Conservation (phyloP, 331 rosid species). For the Spiraea crenata region DNA sequence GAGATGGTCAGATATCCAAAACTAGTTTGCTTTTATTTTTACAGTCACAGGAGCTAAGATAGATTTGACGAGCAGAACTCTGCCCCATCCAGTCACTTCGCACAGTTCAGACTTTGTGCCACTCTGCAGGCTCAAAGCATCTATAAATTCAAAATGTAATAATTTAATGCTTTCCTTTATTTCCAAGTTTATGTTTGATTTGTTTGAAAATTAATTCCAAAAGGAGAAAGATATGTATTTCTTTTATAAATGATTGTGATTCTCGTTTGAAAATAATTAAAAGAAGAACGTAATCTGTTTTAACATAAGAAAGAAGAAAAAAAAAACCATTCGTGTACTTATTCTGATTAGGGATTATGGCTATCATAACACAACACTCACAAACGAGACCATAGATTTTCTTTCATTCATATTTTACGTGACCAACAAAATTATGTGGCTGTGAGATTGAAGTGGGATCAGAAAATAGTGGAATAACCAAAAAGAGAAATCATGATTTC, state of each 20-base stretch:
- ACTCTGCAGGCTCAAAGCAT: conserved; percentile 29
- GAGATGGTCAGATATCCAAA: conserved; percentile 24
- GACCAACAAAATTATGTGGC: too few relatives aligned
- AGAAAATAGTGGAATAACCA: not conserved
- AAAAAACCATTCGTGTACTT: too few relatives aligned
- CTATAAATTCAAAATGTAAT: conserved; percentile 17
- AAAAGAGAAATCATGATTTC: not conserved
- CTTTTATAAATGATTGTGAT: too few relatives aligned
- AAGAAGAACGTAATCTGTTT: too few relatives aligned
- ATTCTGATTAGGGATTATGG: too few relatives aligned
- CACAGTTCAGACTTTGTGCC: conserved; percentile 55
- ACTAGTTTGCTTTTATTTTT: conserved; percentile 31
- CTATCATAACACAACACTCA: too few relatives aligned
- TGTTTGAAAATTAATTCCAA: too few relatives aligned
- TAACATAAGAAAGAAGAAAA: too few relatives aligned
- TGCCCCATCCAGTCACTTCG: conserved; percentile 83
- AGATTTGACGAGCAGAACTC: conserved; percentile 67
- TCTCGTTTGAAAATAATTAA: too few relatives aligned
- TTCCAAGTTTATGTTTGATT: conserved; percentile 9
- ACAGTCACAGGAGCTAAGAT: conserved; percentile 43
- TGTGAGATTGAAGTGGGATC: not conserved
- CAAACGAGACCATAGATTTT: too few relatives aligned
- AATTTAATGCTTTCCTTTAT: not conserved
- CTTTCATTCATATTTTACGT: too few relatives aligned
- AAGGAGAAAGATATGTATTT: too few relatives aligned